A percentile compares a stretch with the other conserved stretches of the same genome.
Evolutionary conservation across 177 flowering plant genomes (phyloP).

Genomic region (Vitis hybrid): DNA sequence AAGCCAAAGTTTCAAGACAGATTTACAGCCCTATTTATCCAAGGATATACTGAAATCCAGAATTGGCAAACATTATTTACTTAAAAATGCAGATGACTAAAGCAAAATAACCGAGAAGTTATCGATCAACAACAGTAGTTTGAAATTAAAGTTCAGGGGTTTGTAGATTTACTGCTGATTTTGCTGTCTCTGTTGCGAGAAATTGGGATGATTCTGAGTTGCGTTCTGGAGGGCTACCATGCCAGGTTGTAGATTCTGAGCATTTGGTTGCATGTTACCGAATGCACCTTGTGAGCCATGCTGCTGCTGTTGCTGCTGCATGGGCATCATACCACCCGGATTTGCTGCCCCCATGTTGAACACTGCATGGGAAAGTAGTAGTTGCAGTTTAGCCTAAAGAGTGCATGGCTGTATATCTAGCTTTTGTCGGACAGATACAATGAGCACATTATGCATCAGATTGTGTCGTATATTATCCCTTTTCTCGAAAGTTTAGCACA

Average conservation of each 20-base stretch:
- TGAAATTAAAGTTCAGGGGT: too few species aligned
- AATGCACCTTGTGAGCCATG: constrained; percentile 64
- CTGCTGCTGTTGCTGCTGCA: constrained; percentile 54
- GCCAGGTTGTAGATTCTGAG: constrained; percentile 66
- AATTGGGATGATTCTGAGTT: constrained; percentile 64
- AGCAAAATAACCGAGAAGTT: too few species aligned
- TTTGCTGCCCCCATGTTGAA: constrained; percentile 77
- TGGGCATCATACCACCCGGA: constrained; percentile 60
- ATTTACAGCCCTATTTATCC: too few species aligned
- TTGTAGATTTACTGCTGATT: constrained; percentile 47
- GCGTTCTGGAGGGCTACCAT: constrained; percentile 62
- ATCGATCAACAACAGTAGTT: too few species aligned
- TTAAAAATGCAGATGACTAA: too few species aligned
- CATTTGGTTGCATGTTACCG: constrained; percentile 58
- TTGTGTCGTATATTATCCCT: not conserved
- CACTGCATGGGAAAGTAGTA: constrained; percentile 45
- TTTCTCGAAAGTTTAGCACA: not conserved
- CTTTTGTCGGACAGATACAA: not conserved
- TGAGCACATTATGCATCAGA: not conserved
- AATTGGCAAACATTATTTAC: too few species aligned
- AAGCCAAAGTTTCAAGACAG: too few species aligned
- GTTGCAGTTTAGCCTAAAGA: not conserved
- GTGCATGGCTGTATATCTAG: not conserved
- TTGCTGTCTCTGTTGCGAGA: constrained; percentile 73
- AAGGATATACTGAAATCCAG: too few species aligned